Base-by-base conservation (phyloP, 164 flowering plant species). In the Dillenia turbinata region DNA sequence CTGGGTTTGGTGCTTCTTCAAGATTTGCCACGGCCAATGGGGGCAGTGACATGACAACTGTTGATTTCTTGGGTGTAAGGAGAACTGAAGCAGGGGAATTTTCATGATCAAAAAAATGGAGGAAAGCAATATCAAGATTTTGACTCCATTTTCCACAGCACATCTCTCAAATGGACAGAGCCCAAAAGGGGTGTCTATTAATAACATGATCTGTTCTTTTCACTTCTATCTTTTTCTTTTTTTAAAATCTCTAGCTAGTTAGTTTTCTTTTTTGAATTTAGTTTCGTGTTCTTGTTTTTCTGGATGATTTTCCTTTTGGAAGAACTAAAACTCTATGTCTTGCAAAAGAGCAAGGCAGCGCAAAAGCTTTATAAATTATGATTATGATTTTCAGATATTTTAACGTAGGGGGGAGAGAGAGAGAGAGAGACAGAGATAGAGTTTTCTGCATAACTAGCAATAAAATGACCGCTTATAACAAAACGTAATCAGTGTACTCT, bases 11-110 rank as follows among this genome's bases (percentile, higher is more conserved):
- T 0, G 62, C 66, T 12, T 47, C 48, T 1, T 64, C 71, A n/a
- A 64, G 69, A 24, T 77, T 68, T 50, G 71, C 40, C 40, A 4
- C 67, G 1, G 54, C 57, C 14, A 56, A 46, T 7, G 68, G 70
- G 0, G 43, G 71, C 40, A 69, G 68, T 1, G 78, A 79, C 62
- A 65, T 53, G 69, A 71, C 65, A 77, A 82, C 86, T 2, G 61
- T 82, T 26, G 86, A 82, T 65, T 82, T 82, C 71, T 69, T 82
- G 73, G 86, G 86, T 47, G 52, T 82, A 10, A 33, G 82, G 76
- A 9, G 82, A 77, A 50, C 22, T 68, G 22, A 63, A 71, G 40
- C 33, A 56, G 1, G 63, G 64, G 62, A 70, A 47, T 22, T 61
- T 73, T 0, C 64, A 65, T 44, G 77, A 71, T 19, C 56, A 75